Base-by-base conservation (phyloP, 2,329 filamentous ascomycete genomes). In the Curvularia lunata region DNA sequence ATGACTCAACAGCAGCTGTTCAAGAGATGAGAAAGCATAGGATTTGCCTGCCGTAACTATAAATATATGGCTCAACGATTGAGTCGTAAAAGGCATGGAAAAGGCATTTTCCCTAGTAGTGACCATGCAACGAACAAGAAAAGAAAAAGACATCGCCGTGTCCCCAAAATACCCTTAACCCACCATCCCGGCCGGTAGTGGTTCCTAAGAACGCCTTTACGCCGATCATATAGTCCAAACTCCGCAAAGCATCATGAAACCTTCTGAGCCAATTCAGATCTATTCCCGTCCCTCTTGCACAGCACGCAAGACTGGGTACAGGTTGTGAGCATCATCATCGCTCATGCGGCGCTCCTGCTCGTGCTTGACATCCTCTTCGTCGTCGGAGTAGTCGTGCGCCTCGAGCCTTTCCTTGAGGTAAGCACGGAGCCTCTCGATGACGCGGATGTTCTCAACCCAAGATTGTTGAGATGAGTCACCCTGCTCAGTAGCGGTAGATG, bases 401-500 rank as follows among this genome's bases (percentile, higher is more conserved):
- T 84, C 80, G 21, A 88, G 77, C 51, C 83, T 79, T 48, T 84
- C 80, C 54, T 83, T 81, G 64, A 88, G 81, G 72, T 84, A 84
- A 19, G 81, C 81, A 42, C 86, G 81, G 34, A 88, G 79, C 49
- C 81, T 80, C 75, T 88, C 86, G 28, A 88, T 84, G 9, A 86
- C 80, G n/a, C 86, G 84, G 53, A 87, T 85, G 74, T 87, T 87
- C 71, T 87, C 84, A 9, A 88, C 83, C 86, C 86, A 88, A 5
- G 75, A 75, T 62, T 84, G 81, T 60, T 85, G 83, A 9, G 69
- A 71, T 7, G 64, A 64, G 19, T 76, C 74, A 19, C 66, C 65
- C 52, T 72, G 72, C 58, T 76, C 74, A 21, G 70, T 75, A 16
- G 34, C 34, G 7, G 71, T 56, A 30, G 76, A 75, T 2, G 75